Conservation (phyloP, 177 flowering plant species). For the Vitis hybrid region DNA sequence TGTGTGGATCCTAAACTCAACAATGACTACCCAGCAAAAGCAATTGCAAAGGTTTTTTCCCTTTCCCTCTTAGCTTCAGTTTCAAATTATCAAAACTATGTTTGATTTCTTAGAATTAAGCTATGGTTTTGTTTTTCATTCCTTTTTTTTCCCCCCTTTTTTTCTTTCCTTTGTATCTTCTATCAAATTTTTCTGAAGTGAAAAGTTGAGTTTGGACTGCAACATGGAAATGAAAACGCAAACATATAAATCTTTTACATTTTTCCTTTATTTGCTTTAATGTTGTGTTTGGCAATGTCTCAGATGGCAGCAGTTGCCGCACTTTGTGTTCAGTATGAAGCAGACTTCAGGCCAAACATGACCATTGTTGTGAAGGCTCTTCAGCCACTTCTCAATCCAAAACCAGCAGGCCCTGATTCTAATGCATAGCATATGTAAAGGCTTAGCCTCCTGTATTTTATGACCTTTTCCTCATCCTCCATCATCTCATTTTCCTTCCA, state of each 20-base stretch:
- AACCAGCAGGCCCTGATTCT: slow-evolving; percentile 54
- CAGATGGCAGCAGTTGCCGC: slow-evolving; percentile 93
- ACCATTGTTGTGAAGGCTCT: slow-evolving; percentile 82
- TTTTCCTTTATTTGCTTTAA: too few relatives aligned
- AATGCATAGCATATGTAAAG: slow-evolving; percentile 19
- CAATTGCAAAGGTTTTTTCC: slow-evolving; percentile 63
- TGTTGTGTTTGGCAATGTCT: background rate
- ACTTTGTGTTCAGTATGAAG: slow-evolving; percentile 79
- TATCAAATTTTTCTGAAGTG: too few relatives aligned
- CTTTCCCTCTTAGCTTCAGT: background rate
- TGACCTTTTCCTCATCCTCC: too few relatives aligned
- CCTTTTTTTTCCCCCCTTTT: too few relatives aligned
- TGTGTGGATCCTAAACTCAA: slow-evolving; percentile 83
- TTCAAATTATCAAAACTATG: background rate
- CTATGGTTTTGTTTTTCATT: too few relatives aligned
- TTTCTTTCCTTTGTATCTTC: too few relatives aligned
- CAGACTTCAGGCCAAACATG: slow-evolving; percentile 89
- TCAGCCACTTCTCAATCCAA: slow-evolving; percentile 68
- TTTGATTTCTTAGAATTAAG: too few relatives aligned
- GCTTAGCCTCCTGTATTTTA: too few relatives aligned
- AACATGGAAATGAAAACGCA: too few relatives aligned
- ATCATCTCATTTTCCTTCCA: too few relatives aligned
- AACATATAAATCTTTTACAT: too few relatives aligned
- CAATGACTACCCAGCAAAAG: slow-evolving; percentile 71
- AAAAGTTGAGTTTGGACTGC: too few relatives aligned